Conservation (phyloP, 768 basidiomycete genomes). For the Gloeopeniophorella convolvens region DNA sequence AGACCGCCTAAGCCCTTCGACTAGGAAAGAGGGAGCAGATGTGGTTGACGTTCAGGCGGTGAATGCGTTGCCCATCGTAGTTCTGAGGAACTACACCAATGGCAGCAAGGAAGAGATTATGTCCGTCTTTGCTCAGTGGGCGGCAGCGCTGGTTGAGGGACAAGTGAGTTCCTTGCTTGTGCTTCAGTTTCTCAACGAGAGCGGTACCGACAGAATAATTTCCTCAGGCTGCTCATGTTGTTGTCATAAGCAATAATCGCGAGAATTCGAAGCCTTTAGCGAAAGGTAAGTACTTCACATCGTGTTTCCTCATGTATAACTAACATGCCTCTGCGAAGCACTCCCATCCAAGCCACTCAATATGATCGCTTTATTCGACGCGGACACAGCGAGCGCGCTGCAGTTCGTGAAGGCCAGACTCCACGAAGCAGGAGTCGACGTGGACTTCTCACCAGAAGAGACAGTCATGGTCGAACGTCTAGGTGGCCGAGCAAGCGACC, state of each 20-base stretch:
- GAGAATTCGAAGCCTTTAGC: conserved; percentile 82
- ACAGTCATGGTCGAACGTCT: conserved; percentile 58
- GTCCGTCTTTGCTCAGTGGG: conserved; percentile 77
- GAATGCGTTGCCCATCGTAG: conserved; percentile 71
- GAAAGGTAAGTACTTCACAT: conserved; percentile 45
- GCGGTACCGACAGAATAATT: background rate
- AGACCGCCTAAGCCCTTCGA: background rate
- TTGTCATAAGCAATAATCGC: conserved; percentile 85
- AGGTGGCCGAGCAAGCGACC: conserved; percentile 87
- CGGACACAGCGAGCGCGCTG: conserved; percentile 72
- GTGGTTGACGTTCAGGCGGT: conserved; percentile 41
- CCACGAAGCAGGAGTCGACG: conserved; percentile 44
- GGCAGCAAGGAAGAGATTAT: conserved; percentile 64
- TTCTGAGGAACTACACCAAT: conserved; percentile 73
- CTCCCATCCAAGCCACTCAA: conserved; percentile 80
- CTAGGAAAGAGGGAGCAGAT: conserved; percentile 1
- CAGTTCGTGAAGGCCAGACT: conserved; percentile 79
- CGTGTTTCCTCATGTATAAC: background rate
- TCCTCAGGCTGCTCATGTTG: conserved; percentile 80
- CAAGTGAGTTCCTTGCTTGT: conserved; percentile 43
- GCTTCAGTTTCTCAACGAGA: background rate
- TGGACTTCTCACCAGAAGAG: conserved; percentile 51
- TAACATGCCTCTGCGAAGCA: conserved; percentile 36
- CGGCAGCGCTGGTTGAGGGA: conserved; percentile 72
- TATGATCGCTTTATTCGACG: conserved; percentile 76